Percentiles rank a stretch among this genome's conserved stretches.
Evolutionary conservation across 768 basidiomycete genomes (phyloP).

Genomic region (Trametes maxima): DNA sequence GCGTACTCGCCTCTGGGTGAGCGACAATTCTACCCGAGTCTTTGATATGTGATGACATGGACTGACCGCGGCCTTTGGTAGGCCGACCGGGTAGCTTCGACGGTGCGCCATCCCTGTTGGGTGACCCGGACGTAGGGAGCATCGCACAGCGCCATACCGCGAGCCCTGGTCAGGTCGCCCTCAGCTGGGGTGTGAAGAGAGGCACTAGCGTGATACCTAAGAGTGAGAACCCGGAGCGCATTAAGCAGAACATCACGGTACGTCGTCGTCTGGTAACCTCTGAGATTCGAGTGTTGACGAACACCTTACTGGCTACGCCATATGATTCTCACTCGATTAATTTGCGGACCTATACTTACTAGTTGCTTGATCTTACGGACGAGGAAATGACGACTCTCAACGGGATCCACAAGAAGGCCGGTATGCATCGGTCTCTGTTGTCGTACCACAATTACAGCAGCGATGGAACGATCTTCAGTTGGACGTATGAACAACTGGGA

Average conservation of each 20-base stretch:
- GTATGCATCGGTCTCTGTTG: conserved; percentile 42
- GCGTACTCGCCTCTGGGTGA: conserved; percentile 55
- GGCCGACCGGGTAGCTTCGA: conserved; percentile 37
- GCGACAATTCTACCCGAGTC: neutral
- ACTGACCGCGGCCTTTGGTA: conserved; percentile 13
- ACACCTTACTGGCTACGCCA: conserved; percentile 6
- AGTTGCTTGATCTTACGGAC: conserved; percentile 62
- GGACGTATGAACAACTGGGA: conserved; percentile 48
- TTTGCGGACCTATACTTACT: conserved; percentile 56
- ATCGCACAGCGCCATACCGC: conserved; percentile 42
- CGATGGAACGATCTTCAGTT: conserved; percentile 43
- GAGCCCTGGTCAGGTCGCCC: conserved; percentile 51
- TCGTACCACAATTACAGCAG: conserved; percentile 24
- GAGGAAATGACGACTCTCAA: conserved; percentile 63
- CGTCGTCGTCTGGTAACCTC: neutral
- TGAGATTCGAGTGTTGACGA: neutral
- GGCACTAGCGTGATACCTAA: conserved; percentile 60
- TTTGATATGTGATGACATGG: neutral
- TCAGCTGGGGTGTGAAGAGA: conserved; percentile 61
- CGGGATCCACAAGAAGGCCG: conserved; percentile 56
- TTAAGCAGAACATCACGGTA: conserved; percentile 55
- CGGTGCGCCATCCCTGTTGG: conserved; percentile 34
- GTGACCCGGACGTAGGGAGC: conserved; percentile 32
- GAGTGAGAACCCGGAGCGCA: conserved; percentile 45
- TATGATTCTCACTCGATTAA: neutral